phyloP scores from a whole-genome alignment of 2,329 filamentous ascomycete species.

The Thelonectria olida region DNA sequence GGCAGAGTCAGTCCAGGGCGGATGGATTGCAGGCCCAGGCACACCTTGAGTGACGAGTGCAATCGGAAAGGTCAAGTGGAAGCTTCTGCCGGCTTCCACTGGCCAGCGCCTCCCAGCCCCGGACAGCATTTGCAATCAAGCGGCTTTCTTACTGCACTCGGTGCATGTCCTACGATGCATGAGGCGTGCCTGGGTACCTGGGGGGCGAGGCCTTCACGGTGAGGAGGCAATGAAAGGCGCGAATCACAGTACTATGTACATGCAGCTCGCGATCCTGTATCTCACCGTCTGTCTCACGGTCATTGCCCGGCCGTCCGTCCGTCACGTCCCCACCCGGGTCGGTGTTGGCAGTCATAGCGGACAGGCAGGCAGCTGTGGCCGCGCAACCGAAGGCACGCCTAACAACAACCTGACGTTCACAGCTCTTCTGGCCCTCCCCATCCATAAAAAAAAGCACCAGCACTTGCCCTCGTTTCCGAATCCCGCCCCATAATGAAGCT shows the following conservation, averaged over 20 bases:
- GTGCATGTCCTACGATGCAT: too few species aligned
- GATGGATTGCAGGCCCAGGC: conserved; percentile 31
- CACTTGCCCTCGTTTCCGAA: too few species aligned
- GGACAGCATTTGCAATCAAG: background rate
- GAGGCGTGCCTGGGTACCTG: too few species aligned
- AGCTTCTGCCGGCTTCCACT: conserved; percentile 45
- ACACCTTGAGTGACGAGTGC: conserved; percentile 39
- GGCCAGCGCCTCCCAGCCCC: background rate
- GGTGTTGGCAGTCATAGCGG: conserved; percentile 11
- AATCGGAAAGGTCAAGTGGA: conserved; percentile 36
- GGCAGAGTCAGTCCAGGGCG: conserved; percentile 18
- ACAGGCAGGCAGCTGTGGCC: conserved; percentile 35
- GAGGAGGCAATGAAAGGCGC: too few species aligned
- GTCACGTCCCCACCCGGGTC: background rate
- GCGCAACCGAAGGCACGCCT: conserved; percentile 21
- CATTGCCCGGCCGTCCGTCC: conserved; percentile 5
- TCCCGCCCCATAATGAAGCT: too few species aligned
- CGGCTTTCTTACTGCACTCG: background rate
- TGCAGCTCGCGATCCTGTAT: conserved; percentile 2
- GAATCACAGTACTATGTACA: background rate
- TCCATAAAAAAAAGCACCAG: too few species aligned
- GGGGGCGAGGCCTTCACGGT: too few species aligned
- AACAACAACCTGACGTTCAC: too few species aligned
- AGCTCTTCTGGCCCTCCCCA: conserved; percentile 21
- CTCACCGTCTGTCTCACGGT: background rate